Conservation (phyloP, 768 basidiomycete genomes). For the Leccinum longicurvipes region DNA sequence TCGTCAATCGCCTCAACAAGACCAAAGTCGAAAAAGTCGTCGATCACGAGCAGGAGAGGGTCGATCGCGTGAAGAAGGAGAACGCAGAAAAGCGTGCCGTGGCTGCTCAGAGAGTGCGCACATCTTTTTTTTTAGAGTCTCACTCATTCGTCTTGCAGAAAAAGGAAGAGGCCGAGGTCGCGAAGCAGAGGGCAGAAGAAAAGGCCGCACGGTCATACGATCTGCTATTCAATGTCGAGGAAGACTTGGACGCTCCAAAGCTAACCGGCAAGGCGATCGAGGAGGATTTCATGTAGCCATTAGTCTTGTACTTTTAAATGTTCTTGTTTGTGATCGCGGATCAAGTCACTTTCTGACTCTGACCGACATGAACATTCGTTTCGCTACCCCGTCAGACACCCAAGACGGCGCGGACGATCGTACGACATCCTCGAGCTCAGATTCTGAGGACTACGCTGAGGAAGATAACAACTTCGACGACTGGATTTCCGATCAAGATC, state of each 20-base stretch:
- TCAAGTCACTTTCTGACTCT: background rate
- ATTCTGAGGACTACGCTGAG: constrained; percentile 25
- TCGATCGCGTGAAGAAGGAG: constrained; percentile 80
- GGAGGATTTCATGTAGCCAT: constrained; percentile 81
- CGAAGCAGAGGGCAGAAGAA: constrained; percentile 74
- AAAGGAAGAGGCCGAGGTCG: constrained; percentile 75
- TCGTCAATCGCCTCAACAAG: constrained; percentile 92
- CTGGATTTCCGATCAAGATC: constrained; percentile 70
- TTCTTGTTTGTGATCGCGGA: background rate
- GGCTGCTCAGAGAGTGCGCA: constrained; percentile 63
- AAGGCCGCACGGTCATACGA: constrained; percentile 90
- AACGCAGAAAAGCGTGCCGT: constrained; percentile 57
- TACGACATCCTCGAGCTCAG: constrained; percentile 19
- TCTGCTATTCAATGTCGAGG: constrained; percentile 64
- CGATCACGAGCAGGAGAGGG: constrained; percentile 86
- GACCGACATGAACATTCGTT: constrained; percentile 30
- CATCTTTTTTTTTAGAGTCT: background rate
- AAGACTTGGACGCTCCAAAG: constrained; percentile 47
- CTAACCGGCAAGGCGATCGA: constrained; percentile 74
- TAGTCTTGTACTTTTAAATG: background rate
- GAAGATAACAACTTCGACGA: constrained; percentile 75
- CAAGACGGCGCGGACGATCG: constrained; percentile 11
- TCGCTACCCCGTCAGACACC: constrained; percentile 10
- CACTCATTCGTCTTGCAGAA: constrained; percentile 42
- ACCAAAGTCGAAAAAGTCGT: constrained; percentile 83